These are phyloP conservation scores for Sarcodon aspratus DNA, from an alignment of 768 basidiomycete genomes.

Conservation along the genomic window DNA sequence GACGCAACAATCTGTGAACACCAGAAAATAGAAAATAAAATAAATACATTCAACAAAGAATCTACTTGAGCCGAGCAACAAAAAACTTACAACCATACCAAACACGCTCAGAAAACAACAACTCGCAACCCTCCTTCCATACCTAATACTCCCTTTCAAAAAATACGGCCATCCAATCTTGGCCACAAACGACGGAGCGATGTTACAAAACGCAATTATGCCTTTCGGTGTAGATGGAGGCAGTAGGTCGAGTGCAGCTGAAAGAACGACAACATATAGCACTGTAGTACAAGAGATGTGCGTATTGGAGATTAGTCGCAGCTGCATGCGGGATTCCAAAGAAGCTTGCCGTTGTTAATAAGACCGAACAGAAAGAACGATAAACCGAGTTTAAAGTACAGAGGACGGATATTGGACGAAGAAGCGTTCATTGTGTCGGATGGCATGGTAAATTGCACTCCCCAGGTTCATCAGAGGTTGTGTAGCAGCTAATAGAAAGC, in stretches of 20 bases:
- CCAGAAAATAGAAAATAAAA: too few relatives aligned
- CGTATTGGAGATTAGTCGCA: too few relatives aligned
- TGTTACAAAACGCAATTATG: conserved; percentile 91
- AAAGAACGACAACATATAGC: conserved; percentile 92
- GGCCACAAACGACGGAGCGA: conserved; percentile 74
- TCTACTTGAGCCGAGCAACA: too few relatives aligned
- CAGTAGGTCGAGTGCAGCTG: conserved; percentile 90
- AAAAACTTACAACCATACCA: conserved; percentile 89
- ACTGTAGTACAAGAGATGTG: conserved; percentile 35
- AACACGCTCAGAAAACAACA: conserved; percentile 66
- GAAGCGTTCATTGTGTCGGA: not conserved
- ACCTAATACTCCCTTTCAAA: conserved; percentile 77
- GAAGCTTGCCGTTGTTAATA: conserved; percentile 73
- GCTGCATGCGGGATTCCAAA: not conserved
- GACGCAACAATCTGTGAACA: conserved; percentile 66
- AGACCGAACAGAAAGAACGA: conserved; percentile 91
- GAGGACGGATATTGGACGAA: not conserved
- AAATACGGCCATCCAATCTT: conserved; percentile 93
- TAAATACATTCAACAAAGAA: too few relatives aligned
- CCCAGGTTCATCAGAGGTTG: too few relatives aligned
- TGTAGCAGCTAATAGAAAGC: too few relatives aligned
- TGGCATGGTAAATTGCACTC: too few relatives aligned
- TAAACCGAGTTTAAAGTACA: conserved; percentile 25
- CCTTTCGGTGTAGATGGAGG: conserved; percentile 89
- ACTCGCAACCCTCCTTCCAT: conserved; percentile 58